Conservation (phyloP, 2,329 filamentous ascomycete species). For the Ophidiomyces ophidiicola region DNA sequence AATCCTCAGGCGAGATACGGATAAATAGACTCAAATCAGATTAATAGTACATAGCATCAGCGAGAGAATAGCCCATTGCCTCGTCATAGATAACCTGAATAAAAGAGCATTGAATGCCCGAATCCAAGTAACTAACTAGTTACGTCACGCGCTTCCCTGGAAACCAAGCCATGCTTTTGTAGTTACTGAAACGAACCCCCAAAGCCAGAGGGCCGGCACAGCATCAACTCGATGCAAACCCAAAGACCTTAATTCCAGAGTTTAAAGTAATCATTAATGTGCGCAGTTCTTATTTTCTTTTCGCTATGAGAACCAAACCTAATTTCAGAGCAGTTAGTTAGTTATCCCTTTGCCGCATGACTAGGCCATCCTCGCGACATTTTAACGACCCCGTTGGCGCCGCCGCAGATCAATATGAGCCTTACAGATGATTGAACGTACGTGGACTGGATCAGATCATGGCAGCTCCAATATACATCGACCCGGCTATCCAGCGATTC, state of each 20-base stretch:
- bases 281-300: no score
- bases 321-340: background rate
- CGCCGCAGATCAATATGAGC: background rate
- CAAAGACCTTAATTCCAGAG: background rate
- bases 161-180: background rate
- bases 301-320: background rate
- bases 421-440: background rate
- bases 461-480: conserved; percentile 46
- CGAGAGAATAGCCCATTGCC: no score
- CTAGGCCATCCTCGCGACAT: background rate
- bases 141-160: no score
- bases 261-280: background rate
- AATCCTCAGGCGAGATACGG: no score
- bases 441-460: conserved; percentile 6
- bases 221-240: background rate
- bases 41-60: no score
- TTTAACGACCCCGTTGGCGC: background rate
- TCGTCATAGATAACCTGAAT: no score
- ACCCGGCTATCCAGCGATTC: conserved; percentile 74
- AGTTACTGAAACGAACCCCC: background rate
- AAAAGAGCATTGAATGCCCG: no score
- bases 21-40: no score
- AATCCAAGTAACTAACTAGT: no score
- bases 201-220: conserved; percentile 1
- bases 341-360: no score